Percentiles rank a stretch among this genome's conserved stretches.
phyloP scores from a whole-genome alignment of 805 yeast species.

The Jamesozyma lodderae region DNA sequence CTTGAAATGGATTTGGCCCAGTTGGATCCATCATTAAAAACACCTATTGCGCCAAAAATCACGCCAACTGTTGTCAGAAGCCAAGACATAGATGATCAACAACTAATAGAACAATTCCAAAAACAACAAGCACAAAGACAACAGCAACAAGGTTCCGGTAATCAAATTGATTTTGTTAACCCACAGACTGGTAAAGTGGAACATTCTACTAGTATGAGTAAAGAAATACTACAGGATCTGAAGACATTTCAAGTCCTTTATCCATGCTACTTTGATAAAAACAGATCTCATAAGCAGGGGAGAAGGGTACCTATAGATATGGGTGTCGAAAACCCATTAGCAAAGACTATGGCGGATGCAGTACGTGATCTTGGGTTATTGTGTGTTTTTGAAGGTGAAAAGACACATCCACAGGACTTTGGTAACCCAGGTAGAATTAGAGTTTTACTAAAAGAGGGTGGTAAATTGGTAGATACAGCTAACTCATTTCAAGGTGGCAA shows the following conservation, averaged over 20 bases:
- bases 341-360: constrained; percentile 74
- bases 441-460: constrained; percentile 51
- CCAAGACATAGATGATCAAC: constrained; percentile 36
- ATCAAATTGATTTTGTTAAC: constrained; percentile 18
- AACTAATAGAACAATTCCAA: not conserved
- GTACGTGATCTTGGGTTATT: constrained; percentile 30
- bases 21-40: constrained; percentile 61
- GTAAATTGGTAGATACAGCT: constrained; percentile 30
- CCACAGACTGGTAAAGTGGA: constrained; percentile 27
- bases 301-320: constrained; percentile 61
- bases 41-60: constrained; percentile 65
- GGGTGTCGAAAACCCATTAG: constrained; percentile 83
- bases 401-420: constrained; percentile 91
- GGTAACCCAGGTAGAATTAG: constrained; percentile 97
- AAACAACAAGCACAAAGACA: not conserved
- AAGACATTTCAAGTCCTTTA: constrained; percentile 66
- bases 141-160: not conserved
- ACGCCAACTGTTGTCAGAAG: constrained; percentile 54
- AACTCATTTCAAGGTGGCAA: constrained; percentile 36
- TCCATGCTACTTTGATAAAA: constrained; percentile 85
- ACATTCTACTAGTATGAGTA: constrained; percentile 30
- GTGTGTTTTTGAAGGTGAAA: constrained; percentile 62
- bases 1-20: constrained; percentile 91
- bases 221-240: constrained; percentile 55
- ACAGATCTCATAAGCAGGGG: constrained; percentile 69